Conservation (phyloP, 2,329 filamentous ascomycete genomes). For the Cercospora canescens region DNA sequence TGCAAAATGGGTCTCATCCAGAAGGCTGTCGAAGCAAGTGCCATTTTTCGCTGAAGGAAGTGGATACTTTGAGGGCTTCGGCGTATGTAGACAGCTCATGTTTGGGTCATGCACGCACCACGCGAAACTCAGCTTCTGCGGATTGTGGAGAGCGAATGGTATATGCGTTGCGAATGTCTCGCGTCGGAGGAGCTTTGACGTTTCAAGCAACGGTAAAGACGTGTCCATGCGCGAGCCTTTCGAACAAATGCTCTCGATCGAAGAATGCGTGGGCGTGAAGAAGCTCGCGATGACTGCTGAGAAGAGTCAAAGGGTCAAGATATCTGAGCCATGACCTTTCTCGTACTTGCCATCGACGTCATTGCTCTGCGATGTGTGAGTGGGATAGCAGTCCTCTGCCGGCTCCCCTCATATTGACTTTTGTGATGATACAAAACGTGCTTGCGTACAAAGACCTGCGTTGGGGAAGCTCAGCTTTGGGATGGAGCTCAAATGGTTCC, state of each 20-base stretch:
- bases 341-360: neutral
- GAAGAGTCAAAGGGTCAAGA: neutral
- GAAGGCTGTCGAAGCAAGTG: neutral
- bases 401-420: neutral
- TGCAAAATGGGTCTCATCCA: neutral
- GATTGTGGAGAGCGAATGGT: conserved; percentile 1
- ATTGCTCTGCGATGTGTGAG: too few species aligned
- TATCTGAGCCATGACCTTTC: neutral
- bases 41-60: neutral
- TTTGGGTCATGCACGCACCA: conserved; percentile 3
- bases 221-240: neutral
- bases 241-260: neutral
- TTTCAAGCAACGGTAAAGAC: neutral
- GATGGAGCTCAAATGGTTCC: neutral
- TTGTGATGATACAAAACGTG: neutral
- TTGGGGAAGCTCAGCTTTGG: neutral
- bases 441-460: neutral
- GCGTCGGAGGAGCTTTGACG: neutral
- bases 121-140: conserved; percentile 4
- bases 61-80: neutral
- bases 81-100: neutral
- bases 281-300: neutral
- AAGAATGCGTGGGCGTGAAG: neutral
- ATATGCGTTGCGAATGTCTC: neutral
- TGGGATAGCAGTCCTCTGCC: neutral